These are phyloP conservation scores for Paradendryphiella salina DNA, from an alignment of 2,329 filamentous ascomycete genomes.

Conservation along the genomic window DNA sequence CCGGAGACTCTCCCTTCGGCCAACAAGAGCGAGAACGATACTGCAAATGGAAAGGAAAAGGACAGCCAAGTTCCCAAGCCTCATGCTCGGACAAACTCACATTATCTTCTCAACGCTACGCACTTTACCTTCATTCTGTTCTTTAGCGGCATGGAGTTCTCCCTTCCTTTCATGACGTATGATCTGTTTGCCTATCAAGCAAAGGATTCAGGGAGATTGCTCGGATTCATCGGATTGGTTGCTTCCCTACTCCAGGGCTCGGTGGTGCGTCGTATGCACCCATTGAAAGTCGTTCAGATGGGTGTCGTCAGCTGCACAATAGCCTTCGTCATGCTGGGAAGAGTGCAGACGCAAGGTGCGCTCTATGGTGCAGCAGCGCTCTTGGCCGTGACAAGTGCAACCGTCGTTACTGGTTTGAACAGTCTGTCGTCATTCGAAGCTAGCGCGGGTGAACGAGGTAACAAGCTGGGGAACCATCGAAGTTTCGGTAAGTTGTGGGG, in stretches of 20 bases:
- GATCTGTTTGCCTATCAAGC: constrained; percentile 85
- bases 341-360: constrained; percentile 66
- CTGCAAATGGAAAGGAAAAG: constrained; percentile 27
- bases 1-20: constrained; percentile 78
- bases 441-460: constrained; percentile 74
- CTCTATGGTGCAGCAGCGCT: constrained; percentile 83
- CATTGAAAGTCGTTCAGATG: constrained; percentile 75
- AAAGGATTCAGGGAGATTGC: constrained; percentile 77
- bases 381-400: constrained; percentile 87
- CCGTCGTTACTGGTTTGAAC: constrained; percentile 92
- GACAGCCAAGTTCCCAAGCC: constrained; percentile 23
- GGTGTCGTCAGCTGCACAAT: constrained; percentile 76
- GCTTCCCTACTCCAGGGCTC: constrained; percentile 91
- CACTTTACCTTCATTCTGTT: constrained; percentile 93
- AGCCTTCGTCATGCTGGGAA: constrained; percentile 78
- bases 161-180: constrained; percentile 94
- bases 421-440: constrained; percentile 91
- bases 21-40: constrained; percentile 23
- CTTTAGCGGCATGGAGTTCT: constrained; percentile 98
- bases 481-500: constrained; percentile 56
- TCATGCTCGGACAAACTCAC: constrained; percentile 72
- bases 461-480: constrained; percentile 81
- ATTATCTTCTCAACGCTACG: constrained; percentile 76
- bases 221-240: constrained; percentile 89
- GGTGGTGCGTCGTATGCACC: constrained; percentile 82